Evolutionary conservation across 1,284 basidiomycete genomes (phyloP).

Genomic region (Sporisorium graminicola): DNA sequence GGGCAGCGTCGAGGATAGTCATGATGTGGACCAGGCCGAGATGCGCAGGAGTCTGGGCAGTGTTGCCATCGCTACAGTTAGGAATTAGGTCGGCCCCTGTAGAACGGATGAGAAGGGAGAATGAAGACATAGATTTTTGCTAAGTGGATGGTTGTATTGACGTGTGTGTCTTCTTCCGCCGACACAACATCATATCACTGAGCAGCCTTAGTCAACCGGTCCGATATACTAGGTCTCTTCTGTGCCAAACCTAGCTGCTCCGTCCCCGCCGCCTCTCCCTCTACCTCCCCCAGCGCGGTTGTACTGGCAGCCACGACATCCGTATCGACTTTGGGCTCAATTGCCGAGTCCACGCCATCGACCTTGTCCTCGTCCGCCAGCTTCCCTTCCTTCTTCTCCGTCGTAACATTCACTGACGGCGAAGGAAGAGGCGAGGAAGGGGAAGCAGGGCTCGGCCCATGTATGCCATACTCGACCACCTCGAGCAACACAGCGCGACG

Average conservation of each 20-base stretch:
- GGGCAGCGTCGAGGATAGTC: constrained; percentile 96
- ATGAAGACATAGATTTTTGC: too few relatives aligned
- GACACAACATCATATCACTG: too few relatives aligned
- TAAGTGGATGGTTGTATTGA: too few relatives aligned
- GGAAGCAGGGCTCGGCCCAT: constrained; percentile 24
- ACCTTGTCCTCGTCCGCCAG: constrained; percentile 13
- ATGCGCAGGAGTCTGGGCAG: constrained; percentile 82
- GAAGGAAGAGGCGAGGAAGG: background rate
- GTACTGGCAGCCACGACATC: constrained; percentile 25
- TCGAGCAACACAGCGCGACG: constrained; percentile 70
- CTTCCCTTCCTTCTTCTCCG: constrained; percentile 7
- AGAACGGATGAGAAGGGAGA: too few relatives aligned
- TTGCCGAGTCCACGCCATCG: constrained; percentile 10
- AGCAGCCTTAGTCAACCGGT: constrained; percentile 35
- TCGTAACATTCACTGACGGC: background rate
- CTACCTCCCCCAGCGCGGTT: background rate
- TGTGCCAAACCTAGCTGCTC: background rate
- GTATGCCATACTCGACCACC: constrained; percentile 58
- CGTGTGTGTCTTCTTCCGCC: too few relatives aligned
- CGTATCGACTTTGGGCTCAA: constrained; percentile 7
- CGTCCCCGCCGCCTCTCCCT: background rate
- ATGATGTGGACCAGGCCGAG: constrained; percentile 88
- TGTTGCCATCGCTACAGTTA: constrained; percentile 46
- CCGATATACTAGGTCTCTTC: constrained; percentile 27
- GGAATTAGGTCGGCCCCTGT: constrained; percentile 13